A percentile compares a stretch with the other conserved stretches of the same genome.
phyloP scores from a whole-genome alignment of 2,329 filamentous ascomycete genomes.

The Colletotrichum australisinense region DNA sequence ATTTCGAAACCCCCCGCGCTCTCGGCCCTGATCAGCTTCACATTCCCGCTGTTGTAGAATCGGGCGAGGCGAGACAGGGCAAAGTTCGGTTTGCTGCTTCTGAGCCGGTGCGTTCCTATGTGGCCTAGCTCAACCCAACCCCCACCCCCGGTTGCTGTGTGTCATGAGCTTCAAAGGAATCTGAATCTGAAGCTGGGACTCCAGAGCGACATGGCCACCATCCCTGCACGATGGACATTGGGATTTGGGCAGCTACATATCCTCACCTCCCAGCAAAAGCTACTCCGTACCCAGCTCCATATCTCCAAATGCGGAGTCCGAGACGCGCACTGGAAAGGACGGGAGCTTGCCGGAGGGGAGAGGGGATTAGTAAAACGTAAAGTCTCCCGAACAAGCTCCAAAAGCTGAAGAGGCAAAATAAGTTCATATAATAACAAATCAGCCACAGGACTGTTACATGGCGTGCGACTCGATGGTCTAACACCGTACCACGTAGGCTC shows the following conservation, averaged over 20 bases:
- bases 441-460: slow-evolving; percentile 22
- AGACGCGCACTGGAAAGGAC: slow-evolving; percentile 18
- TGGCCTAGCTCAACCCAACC: background rate
- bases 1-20: background rate
- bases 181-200: slow-evolving; percentile 3
- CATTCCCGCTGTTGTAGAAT: background rate
- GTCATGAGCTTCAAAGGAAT: slow-evolving; percentile 1
- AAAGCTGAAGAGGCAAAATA: background rate
- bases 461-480: background rate
- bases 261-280: background rate
- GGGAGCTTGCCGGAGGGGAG: slow-evolving; percentile 21
- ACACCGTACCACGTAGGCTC: slow-evolving; percentile 8
- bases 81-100: background rate
- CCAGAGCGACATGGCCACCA: slow-evolving; percentile 3
- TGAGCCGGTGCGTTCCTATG: background rate
- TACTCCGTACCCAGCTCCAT: slow-evolving; percentile 9
- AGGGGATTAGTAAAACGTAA: slow-evolving; percentile 21
- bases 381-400: slow-evolving; percentile 7
- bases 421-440: background rate
- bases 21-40: background rate
- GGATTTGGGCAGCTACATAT: background rate
- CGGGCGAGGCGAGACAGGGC: background rate
- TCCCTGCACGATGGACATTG: slow-evolving; percentile 5
- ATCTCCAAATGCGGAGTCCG: slow-evolving; percentile 33
- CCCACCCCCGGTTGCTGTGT: background rate